Conservation (phyloP, 2,329 filamentous ascomycete genomes). For the Malbranchea zuffiana region DNA sequence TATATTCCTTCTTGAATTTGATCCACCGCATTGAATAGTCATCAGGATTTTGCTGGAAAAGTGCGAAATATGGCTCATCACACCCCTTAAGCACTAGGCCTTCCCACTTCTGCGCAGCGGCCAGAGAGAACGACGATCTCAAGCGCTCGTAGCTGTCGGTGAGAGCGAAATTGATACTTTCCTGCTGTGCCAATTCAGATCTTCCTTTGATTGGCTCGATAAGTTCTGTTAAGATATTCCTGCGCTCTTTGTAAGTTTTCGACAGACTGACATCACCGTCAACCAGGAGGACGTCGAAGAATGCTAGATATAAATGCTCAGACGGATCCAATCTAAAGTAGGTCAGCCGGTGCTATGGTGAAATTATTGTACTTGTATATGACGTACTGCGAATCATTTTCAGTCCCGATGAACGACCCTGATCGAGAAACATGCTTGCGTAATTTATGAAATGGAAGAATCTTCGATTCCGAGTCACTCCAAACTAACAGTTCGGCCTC, state of each 20-base stretch:
- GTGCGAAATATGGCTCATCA: slow-evolving; percentile 62
- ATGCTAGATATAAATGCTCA: slow-evolving; percentile 51
- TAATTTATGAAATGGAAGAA: slow-evolving; percentile 71
- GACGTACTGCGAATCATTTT: slow-evolving; percentile 56
- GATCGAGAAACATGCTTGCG: slow-evolving; percentile 67
- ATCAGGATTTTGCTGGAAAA: slow-evolving; percentile 28
- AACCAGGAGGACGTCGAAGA: slow-evolving; percentile 49
- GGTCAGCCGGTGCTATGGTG: slow-evolving; percentile 12
- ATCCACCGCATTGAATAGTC: slow-evolving; percentile 45
- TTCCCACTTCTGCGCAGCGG: slow-evolving; percentile 58
- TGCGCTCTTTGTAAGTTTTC: slow-evolving; percentile 32
- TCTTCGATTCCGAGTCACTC: slow-evolving; percentile 52
- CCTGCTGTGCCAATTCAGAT: slow-evolving; percentile 56
- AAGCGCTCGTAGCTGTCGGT: slow-evolving; percentile 44
- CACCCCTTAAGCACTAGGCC: slow-evolving; percentile 69
- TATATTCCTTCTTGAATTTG: slow-evolving; percentile 82
- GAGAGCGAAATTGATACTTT: slow-evolving; percentile 55
- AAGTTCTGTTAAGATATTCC: slow-evolving; percentile 47
- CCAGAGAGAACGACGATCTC: slow-evolving; percentile 54
- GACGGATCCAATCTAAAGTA: slow-evolving; percentile 35
- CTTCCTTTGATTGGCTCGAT: slow-evolving; percentile 47
- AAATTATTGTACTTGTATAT: not conserved
- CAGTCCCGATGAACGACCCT: slow-evolving; percentile 56
- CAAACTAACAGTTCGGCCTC: slow-evolving; percentile 77
- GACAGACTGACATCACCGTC: slow-evolving; percentile 45